These are phyloP conservation scores for Huntiella savannae DNA, from an alignment of 2,329 filamentous ascomycete genomes.

Conservation along the genomic window DNA sequence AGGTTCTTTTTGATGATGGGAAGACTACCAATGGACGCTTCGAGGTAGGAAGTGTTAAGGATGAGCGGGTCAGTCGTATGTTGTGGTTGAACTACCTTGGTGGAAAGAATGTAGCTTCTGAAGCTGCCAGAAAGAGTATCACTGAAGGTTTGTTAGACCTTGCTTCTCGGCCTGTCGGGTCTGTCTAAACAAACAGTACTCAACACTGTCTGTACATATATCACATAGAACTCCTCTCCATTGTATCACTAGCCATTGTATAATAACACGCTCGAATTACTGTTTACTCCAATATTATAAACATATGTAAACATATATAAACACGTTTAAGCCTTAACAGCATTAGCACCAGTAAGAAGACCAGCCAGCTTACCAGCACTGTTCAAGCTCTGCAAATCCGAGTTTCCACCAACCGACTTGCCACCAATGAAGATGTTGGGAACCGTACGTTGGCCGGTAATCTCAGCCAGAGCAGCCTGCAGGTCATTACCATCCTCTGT, in stretches of 20 bases:
- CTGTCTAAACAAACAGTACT: conserved; percentile 31
- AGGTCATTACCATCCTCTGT: conserved; percentile 65
- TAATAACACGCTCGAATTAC: conserved; percentile 1
- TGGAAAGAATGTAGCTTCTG: conserved; percentile 72
- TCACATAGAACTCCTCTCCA: neutral
- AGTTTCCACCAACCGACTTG: conserved; percentile 93
- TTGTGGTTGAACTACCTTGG: conserved; percentile 84
- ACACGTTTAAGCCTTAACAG: conserved; percentile 22
- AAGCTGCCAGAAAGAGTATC: conserved; percentile 60
- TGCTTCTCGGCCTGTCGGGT: conserved; percentile 73
- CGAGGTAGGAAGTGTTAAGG: conserved; percentile 49
- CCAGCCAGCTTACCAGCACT: conserved; percentile 21
- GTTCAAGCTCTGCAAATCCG: conserved; percentile 51
- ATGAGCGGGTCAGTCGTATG: conserved; percentile 62
- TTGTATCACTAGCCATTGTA: no score
- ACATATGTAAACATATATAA: neutral
- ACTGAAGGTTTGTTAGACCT: conserved; percentile 77
- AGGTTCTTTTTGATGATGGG: conserved; percentile 45
- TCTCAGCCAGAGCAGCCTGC: conserved; percentile 62
- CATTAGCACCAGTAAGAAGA: conserved; percentile 25
- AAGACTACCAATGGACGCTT: conserved; percentile 24
- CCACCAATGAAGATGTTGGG: conserved; percentile 88
- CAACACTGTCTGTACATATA: neutral
- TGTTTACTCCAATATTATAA: neutral
- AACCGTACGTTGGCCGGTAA: conserved; percentile 72